Base-by-base conservation (phyloP, 768 basidiomycete genomes). In the Amylocystis lapponica region DNA sequence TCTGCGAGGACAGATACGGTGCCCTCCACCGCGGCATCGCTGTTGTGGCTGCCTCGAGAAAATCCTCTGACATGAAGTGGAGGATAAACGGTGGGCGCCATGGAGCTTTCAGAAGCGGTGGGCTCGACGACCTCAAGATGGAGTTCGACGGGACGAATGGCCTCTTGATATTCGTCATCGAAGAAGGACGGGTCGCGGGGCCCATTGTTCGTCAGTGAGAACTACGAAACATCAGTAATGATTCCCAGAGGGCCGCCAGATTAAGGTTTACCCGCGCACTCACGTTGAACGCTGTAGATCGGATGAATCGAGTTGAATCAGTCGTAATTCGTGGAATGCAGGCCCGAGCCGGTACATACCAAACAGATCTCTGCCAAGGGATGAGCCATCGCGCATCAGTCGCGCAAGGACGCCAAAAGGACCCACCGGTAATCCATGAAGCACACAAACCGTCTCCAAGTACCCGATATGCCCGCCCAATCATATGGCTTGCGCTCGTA, bases 401-500 rank as follows among this genome's bases (percentile, higher is more conserved):
- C n/a, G 14, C 4, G 21, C n/a, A 10, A 39, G 13, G 7, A 13
- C 17, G n/a, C 3, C 27, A 42, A n/a, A n/a, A n/a, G n/a, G n/a
- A n/a, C 49, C 11, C 30, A 82, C 83, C 80, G 71, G 59, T 86
- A 85, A 64, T 87, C 86, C 81, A 86, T 80, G 52, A 84, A 87
- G 47, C 76, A 85, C 16, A 87, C 77, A 47, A 80, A 78, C 59
- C 86, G 67, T 49, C 74, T 68, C 86, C 86, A 89, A n/a, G 68
- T 73, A 6, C 85, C 85, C 59, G 81, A 77, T 3, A 86, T 72
- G 10, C 83, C 83, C 16, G 84, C 83, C 86, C 86, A 88, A 56
- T 86, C 84, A 16, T 55, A 50, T 7, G 58, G 51, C 29, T 51
- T 27, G 32, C 59, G 58, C 31, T 60, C 54, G 8, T 55, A 59